A percentile compares a stretch with the other conserved stretches of the same genome.
Conservation (phyloP, 495 filamentous ascomycete species). For the Trichocladium antarcticum region DNA sequence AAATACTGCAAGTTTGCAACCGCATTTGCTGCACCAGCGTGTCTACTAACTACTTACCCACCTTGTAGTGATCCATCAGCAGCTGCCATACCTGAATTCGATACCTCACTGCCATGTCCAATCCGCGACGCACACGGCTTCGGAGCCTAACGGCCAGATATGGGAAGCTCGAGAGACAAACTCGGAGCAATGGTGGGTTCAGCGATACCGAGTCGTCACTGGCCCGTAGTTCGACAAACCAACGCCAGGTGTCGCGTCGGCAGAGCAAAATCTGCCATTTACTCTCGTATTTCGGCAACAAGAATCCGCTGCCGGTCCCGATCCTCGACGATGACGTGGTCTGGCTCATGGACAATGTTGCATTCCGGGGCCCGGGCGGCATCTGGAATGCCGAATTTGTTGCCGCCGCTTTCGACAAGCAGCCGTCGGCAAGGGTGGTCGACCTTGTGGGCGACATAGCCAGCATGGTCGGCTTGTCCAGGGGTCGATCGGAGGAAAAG, state of each 20-base stretch:
- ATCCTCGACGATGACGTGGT: conserved; percentile 48
- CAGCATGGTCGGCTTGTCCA: conserved; percentile 57
- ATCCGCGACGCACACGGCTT: not conserved
- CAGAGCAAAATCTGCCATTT: conserved; percentile 23
- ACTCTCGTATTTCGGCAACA: conserved; percentile 37
- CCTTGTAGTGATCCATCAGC: too few species aligned
- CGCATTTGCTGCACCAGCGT: too few species aligned
- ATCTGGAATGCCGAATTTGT: conserved; percentile 73
- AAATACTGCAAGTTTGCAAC: too few species aligned
- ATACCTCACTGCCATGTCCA: not conserved
- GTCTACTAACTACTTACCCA: too few species aligned
- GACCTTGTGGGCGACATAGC: conserved; percentile 60
- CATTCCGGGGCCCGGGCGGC: conserved; percentile 45
- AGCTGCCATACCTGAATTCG: not conserved
- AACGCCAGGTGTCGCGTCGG: conserved; percentile 13
- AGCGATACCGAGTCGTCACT: conserved; percentile 31
- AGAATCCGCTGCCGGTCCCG: conserved; percentile 34
- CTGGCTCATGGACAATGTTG: conserved; percentile 88
- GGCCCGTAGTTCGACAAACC: conserved; percentile 16
- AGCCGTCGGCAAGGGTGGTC: conserved; percentile 53
- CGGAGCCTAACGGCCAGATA: not conserved
- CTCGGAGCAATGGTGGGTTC: conserved; percentile 35
- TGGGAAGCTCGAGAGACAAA: conserved; percentile 23
- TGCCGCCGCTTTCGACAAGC: conserved; percentile 62
- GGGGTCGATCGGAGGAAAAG: conserved; percentile 48